Evolutionary conservation across 305 asterid species (phyloP).

Genomic region (Nicotiana rustica): DNA sequence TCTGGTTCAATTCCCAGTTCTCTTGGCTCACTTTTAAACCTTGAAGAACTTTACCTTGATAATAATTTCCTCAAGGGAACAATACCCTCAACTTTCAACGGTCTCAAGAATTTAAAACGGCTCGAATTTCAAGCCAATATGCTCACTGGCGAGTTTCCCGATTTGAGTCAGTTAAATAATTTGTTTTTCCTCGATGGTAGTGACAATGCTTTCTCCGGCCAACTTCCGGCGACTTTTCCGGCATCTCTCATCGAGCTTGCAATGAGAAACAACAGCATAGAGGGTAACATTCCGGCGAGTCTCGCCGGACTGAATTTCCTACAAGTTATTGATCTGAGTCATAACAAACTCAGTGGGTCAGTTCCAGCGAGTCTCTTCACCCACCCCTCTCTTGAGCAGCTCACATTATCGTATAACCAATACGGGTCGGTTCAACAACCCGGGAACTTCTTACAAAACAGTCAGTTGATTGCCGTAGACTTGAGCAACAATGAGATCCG

Average conservation of each 20-base stretch:
- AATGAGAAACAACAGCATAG: constrained; percentile 63
- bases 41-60: constrained; percentile 68
- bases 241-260: constrained; percentile 56
- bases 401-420: constrained; percentile 65
- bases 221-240: constrained; percentile 62
- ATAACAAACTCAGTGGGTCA: constrained; percentile 68
- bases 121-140: constrained; percentile 77
- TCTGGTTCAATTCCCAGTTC: constrained; percentile 61
- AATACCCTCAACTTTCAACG: constrained; percentile 58
- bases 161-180: constrained; percentile 54
- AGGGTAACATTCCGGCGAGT: constrained; percentile 57
- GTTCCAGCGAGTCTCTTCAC: constrained; percentile 70
- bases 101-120: constrained; percentile 58
- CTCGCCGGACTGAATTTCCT: constrained; percentile 40
- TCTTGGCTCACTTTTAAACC: constrained; percentile 52
- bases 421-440: constrained; percentile 64
- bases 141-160: constrained; percentile 60
- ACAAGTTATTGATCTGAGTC: constrained; percentile 81
- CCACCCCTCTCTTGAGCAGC: constrained; percentile 75
- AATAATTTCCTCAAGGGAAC: constrained; percentile 59
- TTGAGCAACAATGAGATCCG: constrained; percentile 65
- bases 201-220: constrained; percentile 73
- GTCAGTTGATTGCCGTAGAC: constrained; percentile 76
- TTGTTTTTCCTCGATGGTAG: constrained; percentile 72
- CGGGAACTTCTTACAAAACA: constrained; percentile 51